Base-by-base conservation (phyloP, 345 rosid genomes). In the Passiflora organensis region DNA sequence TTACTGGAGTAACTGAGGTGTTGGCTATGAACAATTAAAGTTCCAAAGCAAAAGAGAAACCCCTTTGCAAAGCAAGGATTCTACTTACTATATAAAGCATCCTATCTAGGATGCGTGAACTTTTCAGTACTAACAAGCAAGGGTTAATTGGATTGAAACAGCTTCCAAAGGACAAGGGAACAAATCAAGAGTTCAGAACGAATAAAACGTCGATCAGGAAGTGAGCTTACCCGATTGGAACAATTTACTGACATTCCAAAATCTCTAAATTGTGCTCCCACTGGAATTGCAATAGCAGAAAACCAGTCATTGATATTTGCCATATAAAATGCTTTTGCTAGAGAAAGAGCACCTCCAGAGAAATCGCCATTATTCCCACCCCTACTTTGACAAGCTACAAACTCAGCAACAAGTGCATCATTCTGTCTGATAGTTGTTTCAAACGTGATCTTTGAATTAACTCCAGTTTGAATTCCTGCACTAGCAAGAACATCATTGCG, bases 241-340 rank as follows among this genome's bases (percentile, higher is more conserved):
- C n/a, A n/a, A n/a, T 28, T 28, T 28, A 28, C 34, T 28, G 5
- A 8, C 8, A 28, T 56, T 60, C 73, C 82, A 38, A 88, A 39
- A 63, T 91, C 93, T 77, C 82, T 77, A 69, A 76, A 82, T 55
- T 61, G 90, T 44, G 95, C 93, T 18, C 96, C 98, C 50, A 86
- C 59, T 18, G 96, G 96, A 45, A 88, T 66, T 4, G 82, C 89
- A 59, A 71, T 64, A 1, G 72, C 81, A 16, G 96, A 84, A 64
- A 86, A 74, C 89, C 95, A 81, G 63, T 86, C 87, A 34, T 57
- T 48, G 49, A 78, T 58, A 66, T 78, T 76, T 42, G 87, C 82
- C 61, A 62, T 72, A 69, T 86, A 88, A 36, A 68, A 78, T 6
- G 88, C 79, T 75, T 88, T 88, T 9, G 85, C 65, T 24, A 91